Evolutionary conservation across 2,329 filamentous ascomycete species (phyloP).

Genomic region (Bipolaris oryzae): DNA sequence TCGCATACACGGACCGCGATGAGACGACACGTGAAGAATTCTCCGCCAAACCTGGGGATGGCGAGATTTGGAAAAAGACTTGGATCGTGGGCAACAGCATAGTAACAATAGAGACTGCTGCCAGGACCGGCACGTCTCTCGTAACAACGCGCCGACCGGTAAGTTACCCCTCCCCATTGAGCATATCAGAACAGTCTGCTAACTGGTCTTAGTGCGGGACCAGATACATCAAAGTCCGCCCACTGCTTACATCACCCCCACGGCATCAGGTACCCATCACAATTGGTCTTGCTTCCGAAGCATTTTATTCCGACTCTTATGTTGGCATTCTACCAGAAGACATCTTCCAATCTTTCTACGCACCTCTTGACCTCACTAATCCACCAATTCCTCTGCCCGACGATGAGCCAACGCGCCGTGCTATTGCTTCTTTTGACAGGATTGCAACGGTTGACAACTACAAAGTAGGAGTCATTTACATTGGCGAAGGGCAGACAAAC

Average conservation of each 20-base stretch:
- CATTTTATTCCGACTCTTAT: conserved; percentile 56
- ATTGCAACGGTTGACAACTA: conserved; percentile 92
- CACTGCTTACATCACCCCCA: conserved; percentile 46
- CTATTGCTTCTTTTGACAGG: conserved; percentile 81
- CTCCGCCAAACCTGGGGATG: conserved; percentile 70
- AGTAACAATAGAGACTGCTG: conserved; percentile 74
- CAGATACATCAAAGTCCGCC: conserved; percentile 48
- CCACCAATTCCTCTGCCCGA: conserved; percentile 78
- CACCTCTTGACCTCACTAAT: conserved; percentile 54
- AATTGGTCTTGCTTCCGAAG: conserved; percentile 47
- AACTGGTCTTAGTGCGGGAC: conserved; percentile 47
- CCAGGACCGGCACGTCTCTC: conserved; percentile 69
- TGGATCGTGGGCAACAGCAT: conserved; percentile 78
- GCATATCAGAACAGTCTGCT: conserved; percentile 9
- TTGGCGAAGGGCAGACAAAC: conserved; percentile 81
- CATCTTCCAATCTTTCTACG: conserved; percentile 71
- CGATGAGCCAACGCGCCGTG: conserved; percentile 72
- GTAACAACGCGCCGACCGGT: conserved; percentile 74
- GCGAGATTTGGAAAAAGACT: conserved; percentile 68
- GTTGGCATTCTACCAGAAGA: conserved; percentile 74
- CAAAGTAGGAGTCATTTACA: conserved; percentile 93
- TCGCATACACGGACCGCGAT: conserved; percentile 82
- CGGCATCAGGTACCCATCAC: conserved; percentile 51
- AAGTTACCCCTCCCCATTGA: conserved; percentile 58
- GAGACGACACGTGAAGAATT: conserved; percentile 71